Percentiles rank a stretch among this genome's conserved stretches.
Evolutionary conservation across 2,329 filamentous ascomycete genomes (phyloP).

Genomic region (Sclerotinia sclerotiorum): DNA sequence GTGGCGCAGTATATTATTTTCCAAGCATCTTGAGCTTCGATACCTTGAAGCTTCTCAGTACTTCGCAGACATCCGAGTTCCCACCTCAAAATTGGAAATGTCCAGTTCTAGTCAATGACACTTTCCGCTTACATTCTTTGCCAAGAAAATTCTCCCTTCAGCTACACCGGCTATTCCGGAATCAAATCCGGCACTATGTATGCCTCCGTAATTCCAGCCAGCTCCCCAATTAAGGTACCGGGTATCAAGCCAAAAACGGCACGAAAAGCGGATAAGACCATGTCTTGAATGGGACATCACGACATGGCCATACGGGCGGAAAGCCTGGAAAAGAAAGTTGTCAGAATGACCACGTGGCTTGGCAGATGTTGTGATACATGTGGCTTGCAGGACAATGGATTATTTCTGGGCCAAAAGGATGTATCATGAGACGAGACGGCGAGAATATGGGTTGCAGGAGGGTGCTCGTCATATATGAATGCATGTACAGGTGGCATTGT

Average conservation of each 20-base stretch:
- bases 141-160: too few relatives aligned
- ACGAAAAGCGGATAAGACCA: background rate
- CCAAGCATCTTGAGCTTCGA: background rate
- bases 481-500: background rate
- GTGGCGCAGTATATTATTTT: background rate
- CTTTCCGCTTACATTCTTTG: background rate
- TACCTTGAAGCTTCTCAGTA: background rate
- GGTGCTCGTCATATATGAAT: background rate
- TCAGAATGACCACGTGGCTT: slow-evolving; percentile 18
- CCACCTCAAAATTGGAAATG: background rate
- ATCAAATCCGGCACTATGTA: background rate
- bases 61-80: background rate
- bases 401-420: background rate
- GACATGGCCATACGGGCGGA: slow-evolving; percentile 12
- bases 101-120: background rate
- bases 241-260: slow-evolving; percentile 6
- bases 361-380: slow-evolving; percentile 1
- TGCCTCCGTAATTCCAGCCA: background rate
- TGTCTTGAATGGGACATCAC: slow-evolving; percentile 4
- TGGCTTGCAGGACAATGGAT: background rate
- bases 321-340: background rate
- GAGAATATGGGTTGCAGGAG: too few relatives aligned
- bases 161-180: background rate
- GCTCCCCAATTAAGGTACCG: background rate
- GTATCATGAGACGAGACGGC: background rate